Conservation (phyloP, 73 alveolate genomes). For the Paramecium pentaurelia region DNA sequence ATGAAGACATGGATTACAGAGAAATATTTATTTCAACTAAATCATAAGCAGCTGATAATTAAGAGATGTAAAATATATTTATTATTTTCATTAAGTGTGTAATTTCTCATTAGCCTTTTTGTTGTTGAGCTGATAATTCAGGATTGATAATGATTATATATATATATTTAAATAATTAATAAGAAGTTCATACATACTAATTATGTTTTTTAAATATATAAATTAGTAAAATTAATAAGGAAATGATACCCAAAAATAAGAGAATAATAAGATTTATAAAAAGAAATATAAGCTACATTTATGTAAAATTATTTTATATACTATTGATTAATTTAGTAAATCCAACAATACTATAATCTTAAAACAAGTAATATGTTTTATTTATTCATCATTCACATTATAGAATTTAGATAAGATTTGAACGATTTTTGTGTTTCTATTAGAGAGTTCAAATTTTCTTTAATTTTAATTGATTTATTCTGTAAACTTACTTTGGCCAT, state of each 20-base stretch:
- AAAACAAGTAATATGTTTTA: neutral
- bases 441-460: neutral
- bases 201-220: too few relatives aligned
- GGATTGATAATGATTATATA: neutral
- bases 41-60: neutral
- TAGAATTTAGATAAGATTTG: constrained; percentile 2
- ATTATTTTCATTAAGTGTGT: constrained; percentile 21
- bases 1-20: constrained; percentile 13
- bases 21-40: neutral
- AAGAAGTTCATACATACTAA: neutral
- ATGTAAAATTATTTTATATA: too few relatives aligned
- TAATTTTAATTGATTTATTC: neutral
- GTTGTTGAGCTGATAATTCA: neutral
- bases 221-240: too few relatives aligned
- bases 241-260: too few relatives aligned
- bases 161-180: neutral
- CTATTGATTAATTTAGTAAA: too few relatives aligned
- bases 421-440: neutral
- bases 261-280: too few relatives aligned
- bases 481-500: neutral
- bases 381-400: neutral
- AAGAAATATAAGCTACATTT: too few relatives aligned
- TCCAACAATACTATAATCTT: neutral
- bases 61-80: neutral
- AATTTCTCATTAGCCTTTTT: constrained; percentile 52